Conservation (phyloP, 352 stramenopile species). For the Phytophthora macrochlamydospora region DNA sequence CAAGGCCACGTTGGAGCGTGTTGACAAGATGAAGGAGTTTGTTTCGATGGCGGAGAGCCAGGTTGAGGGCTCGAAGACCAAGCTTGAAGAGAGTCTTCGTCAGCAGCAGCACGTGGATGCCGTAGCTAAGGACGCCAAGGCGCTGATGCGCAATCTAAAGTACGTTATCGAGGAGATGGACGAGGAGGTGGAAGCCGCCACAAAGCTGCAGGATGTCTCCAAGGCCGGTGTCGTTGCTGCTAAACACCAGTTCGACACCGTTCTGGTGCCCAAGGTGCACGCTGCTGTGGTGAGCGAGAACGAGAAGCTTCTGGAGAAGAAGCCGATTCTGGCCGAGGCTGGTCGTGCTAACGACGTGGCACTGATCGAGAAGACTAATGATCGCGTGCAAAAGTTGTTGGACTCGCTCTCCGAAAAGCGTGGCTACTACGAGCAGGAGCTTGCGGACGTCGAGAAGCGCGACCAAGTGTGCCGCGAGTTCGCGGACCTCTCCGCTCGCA, state of each 20-base stretch:
- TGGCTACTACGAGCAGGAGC: slow-evolving; percentile 75
- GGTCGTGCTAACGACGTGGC: slow-evolving; percentile 61
- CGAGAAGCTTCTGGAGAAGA: slow-evolving; percentile 86
- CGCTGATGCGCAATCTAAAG: slow-evolving; percentile 87
- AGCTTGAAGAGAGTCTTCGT: slow-evolving; percentile 57
- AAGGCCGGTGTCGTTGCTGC: slow-evolving; percentile 69
- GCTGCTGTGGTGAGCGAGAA: slow-evolving; percentile 73
- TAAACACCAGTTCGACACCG: slow-evolving; percentile 71
- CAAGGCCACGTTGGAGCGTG: slow-evolving; percentile 66
- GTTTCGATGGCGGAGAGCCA: slow-evolving; percentile 73
- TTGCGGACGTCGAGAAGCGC: slow-evolving; percentile 76
- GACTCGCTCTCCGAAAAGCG: slow-evolving; percentile 76
- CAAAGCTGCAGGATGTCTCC: slow-evolving; percentile 72
- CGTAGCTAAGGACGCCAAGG: slow-evolving; percentile 88
- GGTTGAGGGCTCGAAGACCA: slow-evolving; percentile 68
- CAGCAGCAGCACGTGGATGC: slow-evolving; percentile 75
- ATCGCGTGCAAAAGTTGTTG: slow-evolving; percentile 69
- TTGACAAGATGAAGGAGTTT: slow-evolving; percentile 81
- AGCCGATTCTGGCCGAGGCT: slow-evolving; percentile 62
- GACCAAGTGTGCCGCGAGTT: slow-evolving; percentile 82
- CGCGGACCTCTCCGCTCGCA: slow-evolving; percentile 66
- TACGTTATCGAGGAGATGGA: slow-evolving; percentile 91
- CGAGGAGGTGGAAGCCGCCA: slow-evolving; percentile 81
- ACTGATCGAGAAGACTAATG: slow-evolving; percentile 77
- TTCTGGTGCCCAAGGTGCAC: slow-evolving; percentile 78